A percentile compares a stretch with the other conserved stretches of the same genome.
phyloP scores from a whole-genome alignment of 305 asterid genomes.

The Nicotiana rustica region DNA sequence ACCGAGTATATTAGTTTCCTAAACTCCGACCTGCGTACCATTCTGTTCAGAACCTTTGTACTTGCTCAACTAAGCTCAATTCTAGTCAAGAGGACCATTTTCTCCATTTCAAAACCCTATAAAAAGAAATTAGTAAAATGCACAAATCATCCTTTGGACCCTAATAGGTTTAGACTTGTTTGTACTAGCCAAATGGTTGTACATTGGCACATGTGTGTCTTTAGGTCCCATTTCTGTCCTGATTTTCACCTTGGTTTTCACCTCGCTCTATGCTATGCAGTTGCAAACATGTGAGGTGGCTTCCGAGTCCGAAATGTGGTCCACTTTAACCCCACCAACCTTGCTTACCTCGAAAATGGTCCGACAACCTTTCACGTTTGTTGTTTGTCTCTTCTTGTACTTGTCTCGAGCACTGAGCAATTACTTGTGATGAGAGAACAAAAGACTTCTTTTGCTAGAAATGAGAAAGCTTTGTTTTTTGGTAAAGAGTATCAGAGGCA shows the following conservation, averaged over 20 bases:
- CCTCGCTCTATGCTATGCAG: not conserved
- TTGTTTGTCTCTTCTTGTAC: conserved; percentile 9
- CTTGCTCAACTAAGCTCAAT: not conserved
- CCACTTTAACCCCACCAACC: not conserved
- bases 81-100: not conserved
- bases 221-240: not conserved
- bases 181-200: not conserved
- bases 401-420: not conserved
- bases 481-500: not conserved
- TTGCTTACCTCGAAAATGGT: not conserved
- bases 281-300: conserved; percentile 8
- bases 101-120: not conserved
- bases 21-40: not conserved
- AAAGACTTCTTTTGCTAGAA: not conserved
- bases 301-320: not conserved
- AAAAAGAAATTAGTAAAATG: not conserved
- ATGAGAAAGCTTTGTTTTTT: not conserved
- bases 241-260: not conserved
- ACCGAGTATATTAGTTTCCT: not conserved
- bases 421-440: not conserved
- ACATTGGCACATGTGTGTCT: not conserved
- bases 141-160: not conserved
- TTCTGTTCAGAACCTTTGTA: not conserved
- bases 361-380: not conserved
- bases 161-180: not conserved